phyloP scores from a whole-genome alignment of 2,329 filamentous ascomycete genomes.

The Colletotrichum endophyticum region DNA sequence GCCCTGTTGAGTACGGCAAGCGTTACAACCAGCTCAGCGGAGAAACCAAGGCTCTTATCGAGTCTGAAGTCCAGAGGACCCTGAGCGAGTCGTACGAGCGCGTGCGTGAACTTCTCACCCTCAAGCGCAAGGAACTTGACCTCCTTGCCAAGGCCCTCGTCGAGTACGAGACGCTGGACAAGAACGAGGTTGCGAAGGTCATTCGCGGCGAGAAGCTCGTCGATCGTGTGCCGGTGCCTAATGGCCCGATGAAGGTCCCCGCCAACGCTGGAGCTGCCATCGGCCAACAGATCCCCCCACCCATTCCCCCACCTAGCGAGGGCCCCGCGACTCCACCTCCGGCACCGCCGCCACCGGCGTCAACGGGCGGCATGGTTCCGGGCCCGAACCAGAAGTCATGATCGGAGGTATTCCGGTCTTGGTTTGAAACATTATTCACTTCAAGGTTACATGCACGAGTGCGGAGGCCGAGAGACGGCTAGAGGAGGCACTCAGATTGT shows the following conservation, averaged over 20 bases:
- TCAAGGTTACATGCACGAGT: background rate
- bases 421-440: background rate
- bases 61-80: slow-evolving; percentile 84
- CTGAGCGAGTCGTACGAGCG: slow-evolving; percentile 82
- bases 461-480: background rate
- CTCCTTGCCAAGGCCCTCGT: slow-evolving; percentile 86
- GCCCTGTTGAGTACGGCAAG: slow-evolving; percentile 85
- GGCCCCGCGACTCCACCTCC: slow-evolving; percentile 5
- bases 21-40: slow-evolving; percentile 84
- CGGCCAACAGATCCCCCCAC: slow-evolving; percentile 4
- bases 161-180: slow-evolving; percentile 91
- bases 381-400: slow-evolving; percentile 7
- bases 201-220: slow-evolving; percentile 84
- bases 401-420: background rate
- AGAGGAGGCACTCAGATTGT: background rate
- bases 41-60: slow-evolving; percentile 85
- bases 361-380: background rate
- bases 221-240: slow-evolving; percentile 71
- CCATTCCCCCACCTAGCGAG: slow-evolving; percentile 8
- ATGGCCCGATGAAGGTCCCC: slow-evolving; percentile 43
- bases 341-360: slow-evolving; percentile 17
- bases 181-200: slow-evolving; percentile 88
- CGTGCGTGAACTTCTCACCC: slow-evolving; percentile 72
- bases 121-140: slow-evolving; percentile 84
- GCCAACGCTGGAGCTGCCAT: background rate